Conservation (phyloP, 805 yeast species). For the Candida morakotiae region DNA sequence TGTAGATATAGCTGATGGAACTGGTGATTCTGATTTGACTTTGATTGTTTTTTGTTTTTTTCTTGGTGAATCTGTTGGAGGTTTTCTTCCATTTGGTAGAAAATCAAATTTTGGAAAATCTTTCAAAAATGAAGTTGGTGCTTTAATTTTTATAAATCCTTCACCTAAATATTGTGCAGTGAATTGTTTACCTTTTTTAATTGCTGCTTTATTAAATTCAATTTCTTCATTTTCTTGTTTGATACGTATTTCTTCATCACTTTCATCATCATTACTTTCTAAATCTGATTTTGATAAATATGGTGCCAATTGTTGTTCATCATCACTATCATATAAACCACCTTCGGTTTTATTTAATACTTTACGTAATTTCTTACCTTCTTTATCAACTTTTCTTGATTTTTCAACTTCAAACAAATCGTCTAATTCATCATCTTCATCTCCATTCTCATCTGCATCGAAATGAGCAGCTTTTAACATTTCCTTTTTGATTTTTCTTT, state of each 20-base stretch:
- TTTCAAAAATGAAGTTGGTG: constrained; percentile 54
- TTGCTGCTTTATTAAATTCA: constrained; percentile 3
- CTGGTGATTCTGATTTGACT: constrained; percentile 11
- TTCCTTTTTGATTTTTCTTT: constrained; percentile 75
- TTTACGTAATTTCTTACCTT: constrained; percentile 81
- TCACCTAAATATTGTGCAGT: constrained; percentile 27
- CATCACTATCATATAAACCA: constrained; percentile 85
- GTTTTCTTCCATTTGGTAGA: constrained; percentile 60
- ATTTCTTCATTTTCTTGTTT: constrained; percentile 6
- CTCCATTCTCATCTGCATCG: constrained; percentile 55
- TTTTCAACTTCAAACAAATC: constrained; percentile 63
- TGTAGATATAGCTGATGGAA: constrained; percentile 8
- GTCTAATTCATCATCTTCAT: constrained; percentile 61
- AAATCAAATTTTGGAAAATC: constrained; percentile 80
- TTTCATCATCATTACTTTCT: constrained; percentile 62
- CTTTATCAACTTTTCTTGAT: constrained; percentile 76
- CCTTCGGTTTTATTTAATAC: constrained; percentile 83
- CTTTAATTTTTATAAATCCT: constrained; percentile 55
- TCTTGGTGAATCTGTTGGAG: constrained; percentile 26
- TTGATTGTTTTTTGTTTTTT: constrained; percentile 39
- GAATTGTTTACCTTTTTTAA: constrained; percentile 12
- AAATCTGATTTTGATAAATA: constrained; percentile 54
- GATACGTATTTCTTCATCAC: constrained; percentile 24
- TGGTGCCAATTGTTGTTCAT: constrained; percentile 58
- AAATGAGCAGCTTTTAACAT: constrained; percentile 80